Conservation (phyloP, 768 basidiomycete genomes). For the Boletus reticuloceps region DNA sequence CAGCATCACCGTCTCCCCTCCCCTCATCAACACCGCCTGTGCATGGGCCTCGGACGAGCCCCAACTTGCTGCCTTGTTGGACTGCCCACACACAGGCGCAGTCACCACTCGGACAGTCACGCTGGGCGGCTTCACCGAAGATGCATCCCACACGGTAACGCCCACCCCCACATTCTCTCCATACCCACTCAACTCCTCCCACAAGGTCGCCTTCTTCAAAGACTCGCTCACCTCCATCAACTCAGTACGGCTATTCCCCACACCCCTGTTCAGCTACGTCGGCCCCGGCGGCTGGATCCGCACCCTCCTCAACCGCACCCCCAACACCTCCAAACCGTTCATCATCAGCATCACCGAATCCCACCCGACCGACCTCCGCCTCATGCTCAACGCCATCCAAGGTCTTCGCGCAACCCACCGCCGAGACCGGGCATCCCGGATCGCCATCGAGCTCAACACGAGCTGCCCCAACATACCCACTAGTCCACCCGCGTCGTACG, state of each 20-base stretch:
- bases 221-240: conserved; percentile 64
- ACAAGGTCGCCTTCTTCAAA: conserved; percentile 59
- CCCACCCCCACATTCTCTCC: not conserved
- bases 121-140: conserved; percentile 66
- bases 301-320: conserved; percentile 37
- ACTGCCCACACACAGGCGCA: conserved; percentile 67
- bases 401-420: conserved; percentile 41
- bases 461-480: conserved; percentile 77
- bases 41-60: conserved; percentile 73
- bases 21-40: conserved; percentile 76
- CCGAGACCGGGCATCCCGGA: conserved; percentile 31
- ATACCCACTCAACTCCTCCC: not conserved
- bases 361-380: conserved; percentile 44
- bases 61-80: conserved; percentile 66
- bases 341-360: conserved; percentile 80
- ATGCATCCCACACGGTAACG: conserved; percentile 55
- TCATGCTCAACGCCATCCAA: conserved; percentile 63
- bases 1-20: conserved; percentile 54
- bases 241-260: conserved; percentile 86
- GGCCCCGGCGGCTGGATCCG: conserved; percentile 47
- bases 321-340: conserved; percentile 54
- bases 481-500: conserved; percentile 66
- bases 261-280: conserved; percentile 63
- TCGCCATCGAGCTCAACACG: conserved; percentile 81
- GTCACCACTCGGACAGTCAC: conserved; percentile 82